These are phyloP conservation scores for Pyrenophora tritici-repentis DNA, from an alignment of 2,329 filamentous ascomycete species.

Conservation along the genomic window DNA sequence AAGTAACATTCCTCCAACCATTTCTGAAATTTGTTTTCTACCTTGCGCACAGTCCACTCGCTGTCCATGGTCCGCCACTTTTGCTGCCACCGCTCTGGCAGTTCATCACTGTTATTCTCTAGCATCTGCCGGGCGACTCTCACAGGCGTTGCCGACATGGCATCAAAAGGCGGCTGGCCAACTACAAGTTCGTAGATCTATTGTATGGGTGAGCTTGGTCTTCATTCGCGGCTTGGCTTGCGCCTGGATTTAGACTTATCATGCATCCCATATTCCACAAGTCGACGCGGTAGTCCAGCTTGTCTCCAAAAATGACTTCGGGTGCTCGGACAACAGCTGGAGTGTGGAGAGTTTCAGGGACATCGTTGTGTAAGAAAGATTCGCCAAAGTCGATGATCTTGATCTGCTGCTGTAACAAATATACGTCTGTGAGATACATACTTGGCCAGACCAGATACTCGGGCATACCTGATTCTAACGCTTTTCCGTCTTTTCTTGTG, in stretches of 20 bases:
- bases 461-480: slow-evolving; percentile 22
- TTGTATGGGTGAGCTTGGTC: no score
- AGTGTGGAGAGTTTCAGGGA: slow-evolving; percentile 40
- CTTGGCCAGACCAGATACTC: slow-evolving; percentile 23
- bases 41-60: slow-evolving; percentile 3
- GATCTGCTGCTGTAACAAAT: background rate
- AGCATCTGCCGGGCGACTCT: slow-evolving; percentile 46
- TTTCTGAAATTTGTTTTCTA: slow-evolving; percentile 36
- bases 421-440: slow-evolving; percentile 4
- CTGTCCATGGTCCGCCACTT: slow-evolving; percentile 34
- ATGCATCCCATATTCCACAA: slow-evolving; percentile 48
- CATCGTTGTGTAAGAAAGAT: slow-evolving; percentile 36
- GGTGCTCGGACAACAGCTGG: slow-evolving; percentile 46
- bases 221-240: no score
- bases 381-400: slow-evolving; percentile 47
- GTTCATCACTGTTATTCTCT: slow-evolving; percentile 40
- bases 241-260: slow-evolving; percentile 27
- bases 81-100: slow-evolving; percentile 44
- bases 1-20: slow-evolving; percentile 50
- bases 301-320: slow-evolving; percentile 47
- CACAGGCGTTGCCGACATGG: slow-evolving; percentile 40
- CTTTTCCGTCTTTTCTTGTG: slow-evolving; percentile 24
- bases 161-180: slow-evolving; percentile 49
- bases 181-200: slow-evolving; percentile 45
- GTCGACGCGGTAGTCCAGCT: slow-evolving; percentile 45